Percentiles rank a stretch among this genome's conserved stretches.
Conservation (phyloP, 2,329 filamentous ascomycete species). For the Harringtonia aguacate region DNA sequence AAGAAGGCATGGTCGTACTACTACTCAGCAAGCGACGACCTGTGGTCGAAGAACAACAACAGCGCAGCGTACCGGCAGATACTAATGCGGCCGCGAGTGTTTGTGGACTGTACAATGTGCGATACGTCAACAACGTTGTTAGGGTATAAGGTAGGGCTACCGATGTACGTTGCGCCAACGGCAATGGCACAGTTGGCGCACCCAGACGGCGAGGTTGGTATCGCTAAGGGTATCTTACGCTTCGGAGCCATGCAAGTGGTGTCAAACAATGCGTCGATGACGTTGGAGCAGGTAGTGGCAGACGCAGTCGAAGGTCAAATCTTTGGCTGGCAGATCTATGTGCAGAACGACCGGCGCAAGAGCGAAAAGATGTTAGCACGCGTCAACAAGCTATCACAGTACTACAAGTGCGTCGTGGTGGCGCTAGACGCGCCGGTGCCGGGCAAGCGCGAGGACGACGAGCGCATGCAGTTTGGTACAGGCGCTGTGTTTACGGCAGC, state of each 20-base stretch:
- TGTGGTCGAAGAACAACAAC: slow-evolving; percentile 70
- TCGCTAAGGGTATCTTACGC: slow-evolving; percentile 64
- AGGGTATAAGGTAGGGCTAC: slow-evolving; percentile 58
- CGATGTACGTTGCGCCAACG: slow-evolving; percentile 76
- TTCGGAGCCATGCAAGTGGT: slow-evolving; percentile 79
- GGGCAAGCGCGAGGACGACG: slow-evolving; percentile 82
- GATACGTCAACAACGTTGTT: slow-evolving; percentile 69
- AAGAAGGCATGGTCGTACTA: slow-evolving; percentile 93
- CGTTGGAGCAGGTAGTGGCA: slow-evolving; percentile 78
- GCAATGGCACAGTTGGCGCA: slow-evolving; percentile 86
- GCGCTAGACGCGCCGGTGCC: slow-evolving; percentile 89
- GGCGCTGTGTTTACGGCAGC: slow-evolving; percentile 34
- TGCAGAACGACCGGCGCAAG: slow-evolving; percentile 74
- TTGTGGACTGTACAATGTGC: slow-evolving; percentile 73
- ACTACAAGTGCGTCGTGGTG: slow-evolving; percentile 75
- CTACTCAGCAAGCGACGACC: slow-evolving; percentile 78
- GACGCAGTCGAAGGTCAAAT: slow-evolving; percentile 60
- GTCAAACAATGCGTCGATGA: slow-evolving; percentile 87
- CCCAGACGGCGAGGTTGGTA: slow-evolving; percentile 74
- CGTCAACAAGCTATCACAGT: slow-evolving; percentile 57
- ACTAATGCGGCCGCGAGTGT: slow-evolving; percentile 75
- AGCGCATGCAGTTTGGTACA: slow-evolving; percentile 52
- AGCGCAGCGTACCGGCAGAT: slow-evolving; percentile 71
- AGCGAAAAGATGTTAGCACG: slow-evolving; percentile 69
- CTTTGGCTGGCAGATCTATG: slow-evolving; percentile 94